Percentiles rank a stretch among this genome's conserved stretches.
Evolutionary conservation across 2,329 filamentous ascomycete species (phyloP).

Genomic region (Colletotrichum karsti): DNA sequence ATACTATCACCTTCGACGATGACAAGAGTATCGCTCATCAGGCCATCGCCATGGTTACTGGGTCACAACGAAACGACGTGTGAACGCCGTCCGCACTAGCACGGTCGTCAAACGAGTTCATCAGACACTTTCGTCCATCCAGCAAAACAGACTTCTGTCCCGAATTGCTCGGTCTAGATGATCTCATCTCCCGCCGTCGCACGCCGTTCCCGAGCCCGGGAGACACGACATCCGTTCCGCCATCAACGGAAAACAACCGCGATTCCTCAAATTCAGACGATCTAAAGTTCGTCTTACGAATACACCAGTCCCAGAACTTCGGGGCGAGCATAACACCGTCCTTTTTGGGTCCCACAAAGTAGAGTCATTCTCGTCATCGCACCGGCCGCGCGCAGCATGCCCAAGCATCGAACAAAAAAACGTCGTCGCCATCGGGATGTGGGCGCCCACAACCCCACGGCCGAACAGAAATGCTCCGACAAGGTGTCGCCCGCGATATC

Average conservation of each 20-base stretch:
- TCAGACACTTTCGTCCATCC: too few species aligned
- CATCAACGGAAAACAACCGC: neutral
- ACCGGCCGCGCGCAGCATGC: neutral
- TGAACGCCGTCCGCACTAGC: too few species aligned
- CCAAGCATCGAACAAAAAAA: neutral
- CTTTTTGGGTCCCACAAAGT: neutral
- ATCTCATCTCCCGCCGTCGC: neutral
- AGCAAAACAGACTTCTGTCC: too few species aligned
- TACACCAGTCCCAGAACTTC: neutral
- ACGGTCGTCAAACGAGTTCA: too few species aligned
- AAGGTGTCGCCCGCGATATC: neutral
- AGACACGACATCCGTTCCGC: neutral
- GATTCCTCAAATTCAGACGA: neutral
- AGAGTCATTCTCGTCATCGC: neutral
- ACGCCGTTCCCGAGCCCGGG: neutral
- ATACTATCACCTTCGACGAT: neutral
- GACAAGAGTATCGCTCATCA: neutral
- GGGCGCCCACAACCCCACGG: neutral
- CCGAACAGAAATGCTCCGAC: neutral
- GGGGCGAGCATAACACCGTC: neutral
- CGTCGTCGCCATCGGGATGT: constrained; percentile 19
- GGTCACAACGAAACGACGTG: neutral
- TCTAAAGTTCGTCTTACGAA: neutral
- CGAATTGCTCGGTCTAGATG: neutral
- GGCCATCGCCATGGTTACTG: neutral